These are phyloP conservation scores for Emydomyces testavorans DNA, from an alignment of 2,329 filamentous ascomycete genomes.

Conservation along the genomic window DNA sequence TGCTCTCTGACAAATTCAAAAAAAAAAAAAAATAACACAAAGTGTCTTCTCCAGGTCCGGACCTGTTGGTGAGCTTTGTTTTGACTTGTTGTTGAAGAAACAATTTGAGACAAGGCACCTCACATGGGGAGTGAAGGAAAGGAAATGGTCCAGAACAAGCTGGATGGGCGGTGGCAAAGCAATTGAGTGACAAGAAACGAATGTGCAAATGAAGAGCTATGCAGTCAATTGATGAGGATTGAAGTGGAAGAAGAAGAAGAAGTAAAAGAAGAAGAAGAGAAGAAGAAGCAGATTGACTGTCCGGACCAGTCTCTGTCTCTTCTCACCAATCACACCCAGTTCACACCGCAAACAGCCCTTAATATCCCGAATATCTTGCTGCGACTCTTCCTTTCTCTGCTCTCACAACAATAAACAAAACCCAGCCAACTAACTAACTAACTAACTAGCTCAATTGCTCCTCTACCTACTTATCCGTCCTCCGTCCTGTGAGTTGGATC, in stretches of 20 bases:
- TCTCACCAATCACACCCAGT: conserved; percentile 5
- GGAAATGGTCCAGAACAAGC: not conserved
- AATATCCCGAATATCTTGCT: conserved; percentile 3
- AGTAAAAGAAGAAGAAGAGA: not conserved
- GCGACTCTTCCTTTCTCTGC: not conserved
- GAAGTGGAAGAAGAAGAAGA: not conserved
- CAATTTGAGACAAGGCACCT: not conserved
- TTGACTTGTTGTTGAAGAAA: not conserved
- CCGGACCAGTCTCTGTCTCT: too few relatives aligned
- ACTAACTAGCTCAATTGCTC: conserved; percentile 2
- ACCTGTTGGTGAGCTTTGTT: not conserved
- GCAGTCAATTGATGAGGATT: not conserved
- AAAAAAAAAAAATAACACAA: conserved; percentile 4
- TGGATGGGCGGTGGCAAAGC: not conserved
- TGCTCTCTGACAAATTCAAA: too few relatives aligned
- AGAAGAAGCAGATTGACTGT: too few relatives aligned
- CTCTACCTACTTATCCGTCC: too few relatives aligned
- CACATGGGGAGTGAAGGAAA: not conserved
- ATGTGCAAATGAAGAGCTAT: not conserved
- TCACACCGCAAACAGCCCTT: conserved; percentile 1
- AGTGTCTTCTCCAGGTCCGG: not conserved
- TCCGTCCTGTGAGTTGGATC: not conserved
- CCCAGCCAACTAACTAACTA: too few relatives aligned
- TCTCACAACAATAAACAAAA: not conserved
- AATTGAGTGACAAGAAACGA: conserved; percentile 8